A percentile compares a stretch with the other conserved stretches of the same genome.
phyloP scores from a whole-genome alignment of 2,329 filamentous ascomycete genomes.

The Myriangium duriaei region DNA sequence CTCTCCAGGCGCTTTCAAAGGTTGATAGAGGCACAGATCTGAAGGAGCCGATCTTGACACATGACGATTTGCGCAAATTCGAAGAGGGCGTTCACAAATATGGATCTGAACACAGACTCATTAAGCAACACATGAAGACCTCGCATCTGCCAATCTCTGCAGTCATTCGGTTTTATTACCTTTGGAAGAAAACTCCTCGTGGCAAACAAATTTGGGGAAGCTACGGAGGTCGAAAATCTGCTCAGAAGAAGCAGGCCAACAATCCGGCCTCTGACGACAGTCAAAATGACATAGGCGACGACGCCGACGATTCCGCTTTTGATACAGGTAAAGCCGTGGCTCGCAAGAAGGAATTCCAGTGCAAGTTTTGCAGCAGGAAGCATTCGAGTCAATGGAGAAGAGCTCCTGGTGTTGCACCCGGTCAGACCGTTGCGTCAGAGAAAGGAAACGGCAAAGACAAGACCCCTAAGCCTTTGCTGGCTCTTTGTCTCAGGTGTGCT shows the following conservation, averaged over 20 bases:
- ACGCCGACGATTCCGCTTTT: conserved; percentile 89
- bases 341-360: conserved; percentile 75
- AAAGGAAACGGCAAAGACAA: conserved; percentile 62
- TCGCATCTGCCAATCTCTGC: conserved; percentile 53
- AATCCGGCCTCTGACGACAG: conserved; percentile 57
- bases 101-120: conserved; percentile 75
- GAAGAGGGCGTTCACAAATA: conserved; percentile 84
- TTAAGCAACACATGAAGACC: conserved; percentile 76
- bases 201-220: conserved; percentile 84
- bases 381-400: conserved; percentile 82
- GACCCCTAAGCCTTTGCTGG: conserved; percentile 58
- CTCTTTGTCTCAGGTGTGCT: conserved; percentile 80
- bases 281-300: conserved; percentile 83
- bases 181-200: conserved; percentile 88
- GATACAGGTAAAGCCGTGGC: conserved; percentile 71
- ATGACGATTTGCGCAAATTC: conserved; percentile 75
- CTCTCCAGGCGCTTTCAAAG: conserved; percentile 56
- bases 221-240: conserved; percentile 75
- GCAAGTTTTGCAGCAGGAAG: conserved; percentile 80
- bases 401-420: conserved; percentile 65
- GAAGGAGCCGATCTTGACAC: conserved; percentile 69
- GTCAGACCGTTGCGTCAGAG: conserved; percentile 55
- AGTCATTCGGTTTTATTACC: conserved; percentile 89
- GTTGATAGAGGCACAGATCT: conserved; percentile 57
- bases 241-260: conserved; percentile 57